Evolutionary conservation across 2,329 filamentous ascomycete genomes (phyloP).

Genomic region (Fusarium redolens): DNA sequence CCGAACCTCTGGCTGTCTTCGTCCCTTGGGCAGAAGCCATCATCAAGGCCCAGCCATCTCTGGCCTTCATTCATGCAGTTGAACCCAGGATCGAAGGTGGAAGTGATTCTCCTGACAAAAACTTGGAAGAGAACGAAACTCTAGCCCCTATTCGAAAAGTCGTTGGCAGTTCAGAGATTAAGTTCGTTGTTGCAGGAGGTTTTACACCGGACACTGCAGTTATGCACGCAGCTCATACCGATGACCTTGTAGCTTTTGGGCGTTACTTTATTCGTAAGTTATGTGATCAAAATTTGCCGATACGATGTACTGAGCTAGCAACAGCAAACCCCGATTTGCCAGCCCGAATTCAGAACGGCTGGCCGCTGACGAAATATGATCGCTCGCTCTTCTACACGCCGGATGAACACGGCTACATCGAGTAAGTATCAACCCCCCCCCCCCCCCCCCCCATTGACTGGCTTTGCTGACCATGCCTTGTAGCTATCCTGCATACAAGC

Average conservation of each 20-base stretch:
- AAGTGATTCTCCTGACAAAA: constrained; percentile 47
- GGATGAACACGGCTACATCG: constrained; percentile 35
- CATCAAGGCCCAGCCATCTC: constrained; percentile 61
- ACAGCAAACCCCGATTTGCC: constrained; percentile 42
- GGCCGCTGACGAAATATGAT: constrained; percentile 39
- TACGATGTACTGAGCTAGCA: constrained; percentile 1
- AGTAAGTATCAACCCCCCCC: constrained; percentile 17
- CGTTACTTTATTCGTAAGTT: constrained; percentile 47
- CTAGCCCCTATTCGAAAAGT: constrained; percentile 50
- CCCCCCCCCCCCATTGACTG: background rate
- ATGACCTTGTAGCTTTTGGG: constrained; percentile 51
- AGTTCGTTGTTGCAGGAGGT: constrained; percentile 51
- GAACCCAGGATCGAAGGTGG: constrained; percentile 65
- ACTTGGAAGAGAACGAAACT: constrained; percentile 48
- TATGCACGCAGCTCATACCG: constrained; percentile 46
- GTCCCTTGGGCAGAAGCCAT: constrained; percentile 70
- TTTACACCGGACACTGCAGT: constrained; percentile 46
- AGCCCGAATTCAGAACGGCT: constrained; percentile 40
- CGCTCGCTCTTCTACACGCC: constrained; percentile 37
- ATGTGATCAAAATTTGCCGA: background rate
- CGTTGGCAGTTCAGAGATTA: constrained; percentile 42
- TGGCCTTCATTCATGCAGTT: constrained; percentile 72
- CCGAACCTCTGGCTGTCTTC: constrained; percentile 58
- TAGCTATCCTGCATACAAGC: constrained; percentile 34
- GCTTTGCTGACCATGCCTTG: background rate